Percentiles rank a stretch among this genome's conserved stretches.
phyloP scores from a whole-genome alignment of 345 rosid species.

The Eucalyptus coolabah region DNA sequence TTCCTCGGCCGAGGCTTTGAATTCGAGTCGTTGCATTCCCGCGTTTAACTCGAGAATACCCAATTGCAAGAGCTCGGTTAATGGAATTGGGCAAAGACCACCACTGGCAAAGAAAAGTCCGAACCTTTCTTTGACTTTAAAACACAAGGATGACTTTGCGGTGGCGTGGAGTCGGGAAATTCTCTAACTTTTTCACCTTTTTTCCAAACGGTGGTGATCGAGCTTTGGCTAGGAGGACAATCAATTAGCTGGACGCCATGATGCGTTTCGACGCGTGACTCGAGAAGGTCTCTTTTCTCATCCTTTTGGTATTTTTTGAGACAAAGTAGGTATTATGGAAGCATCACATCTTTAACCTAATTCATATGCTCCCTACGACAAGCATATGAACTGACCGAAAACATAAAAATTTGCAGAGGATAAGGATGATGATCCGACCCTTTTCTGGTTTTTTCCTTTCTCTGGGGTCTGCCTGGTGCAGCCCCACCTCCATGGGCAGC shows the following conservation, averaged over 20 bases:
- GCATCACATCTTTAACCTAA: background rate
- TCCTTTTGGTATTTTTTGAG: background rate
- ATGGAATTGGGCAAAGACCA: background rate
- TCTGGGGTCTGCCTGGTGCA: background rate
- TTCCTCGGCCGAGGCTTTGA: background rate
- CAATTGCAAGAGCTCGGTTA: background rate
- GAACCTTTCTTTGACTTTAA: background rate
- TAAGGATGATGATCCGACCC: background rate
- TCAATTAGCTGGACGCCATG: background rate
- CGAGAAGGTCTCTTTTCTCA: background rate
- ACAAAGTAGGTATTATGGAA: background rate
- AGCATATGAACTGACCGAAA: background rate
- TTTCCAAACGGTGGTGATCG: background rate
- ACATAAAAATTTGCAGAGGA: background rate
- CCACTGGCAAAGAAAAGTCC: background rate
- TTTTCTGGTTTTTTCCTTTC: background rate
- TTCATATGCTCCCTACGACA: background rate
- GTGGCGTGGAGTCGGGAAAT: background rate
- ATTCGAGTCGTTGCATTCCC: background rate
- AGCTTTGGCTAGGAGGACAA: background rate
- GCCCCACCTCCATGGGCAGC: background rate
- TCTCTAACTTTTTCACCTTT: background rate
- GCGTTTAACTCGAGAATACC: background rate
- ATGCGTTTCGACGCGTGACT: background rate
- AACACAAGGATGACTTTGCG: background rate